phyloP scores from a whole-genome alignment of 768 basidiomycete genomes.

The Lanmaoa rubissima region DNA sequence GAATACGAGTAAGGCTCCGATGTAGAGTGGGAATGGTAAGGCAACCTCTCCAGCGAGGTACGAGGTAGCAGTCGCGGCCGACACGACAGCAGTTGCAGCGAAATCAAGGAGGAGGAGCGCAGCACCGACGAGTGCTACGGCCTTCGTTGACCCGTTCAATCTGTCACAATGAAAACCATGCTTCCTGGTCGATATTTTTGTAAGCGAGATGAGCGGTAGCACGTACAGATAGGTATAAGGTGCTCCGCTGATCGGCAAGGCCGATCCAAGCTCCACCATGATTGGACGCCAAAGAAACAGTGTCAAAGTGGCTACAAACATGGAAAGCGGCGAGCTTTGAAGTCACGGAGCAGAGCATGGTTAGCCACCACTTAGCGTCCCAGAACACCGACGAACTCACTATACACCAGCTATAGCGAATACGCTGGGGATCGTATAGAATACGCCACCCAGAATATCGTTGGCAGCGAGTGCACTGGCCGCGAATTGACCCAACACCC shows the following conservation, averaged over 20 bases:
- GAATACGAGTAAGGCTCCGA: constrained; percentile 54
- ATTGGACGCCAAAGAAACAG: constrained; percentile 73
- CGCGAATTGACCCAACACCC: constrained; percentile 58
- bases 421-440: constrained; percentile 68
- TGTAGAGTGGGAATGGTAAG: constrained; percentile 54
- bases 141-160: constrained; percentile 62
- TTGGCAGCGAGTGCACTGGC: constrained; percentile 69
- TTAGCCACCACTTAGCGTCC: background rate
- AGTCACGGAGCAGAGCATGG: background rate
- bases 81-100: constrained; percentile 65
- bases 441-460: constrained; percentile 64
- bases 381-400: constrained; percentile 36
- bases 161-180: constrained; percentile 31
- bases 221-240: constrained; percentile 68
- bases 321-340: constrained; percentile 62
- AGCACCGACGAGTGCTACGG: constrained; percentile 62
- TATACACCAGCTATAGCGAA: constrained; percentile 61
- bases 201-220: background rate
- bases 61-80: constrained; percentile 67
- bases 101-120: constrained; percentile 70
- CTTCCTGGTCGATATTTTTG: background rate
- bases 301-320: constrained; percentile 59
- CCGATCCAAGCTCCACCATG: constrained; percentile 69
- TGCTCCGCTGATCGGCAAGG: constrained; percentile 66
- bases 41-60: constrained; percentile 65